Evolutionary conservation across 75 land plant species (phyloP).

Genomic region (Pinus taeda): DNA sequence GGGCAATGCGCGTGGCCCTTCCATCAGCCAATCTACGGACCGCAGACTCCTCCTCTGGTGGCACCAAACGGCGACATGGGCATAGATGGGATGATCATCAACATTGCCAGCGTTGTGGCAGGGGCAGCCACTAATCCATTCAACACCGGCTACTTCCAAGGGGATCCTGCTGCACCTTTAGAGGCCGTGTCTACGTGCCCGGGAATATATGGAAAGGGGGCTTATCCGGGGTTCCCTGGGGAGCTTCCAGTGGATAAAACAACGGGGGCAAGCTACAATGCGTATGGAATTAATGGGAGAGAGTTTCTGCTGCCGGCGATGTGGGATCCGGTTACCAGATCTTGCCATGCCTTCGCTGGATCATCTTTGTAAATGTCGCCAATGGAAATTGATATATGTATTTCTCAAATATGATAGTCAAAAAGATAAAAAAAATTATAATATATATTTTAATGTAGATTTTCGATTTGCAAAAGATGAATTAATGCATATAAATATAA

Average conservation of each 20-base stretch:
- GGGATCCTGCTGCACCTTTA: slow-evolving; percentile 45
- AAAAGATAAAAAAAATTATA: too few species aligned
- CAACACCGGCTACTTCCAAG: slow-evolving; percentile 61
- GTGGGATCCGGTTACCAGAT: slow-evolving; percentile 53
- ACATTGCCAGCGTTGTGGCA: slow-evolving; percentile 53
- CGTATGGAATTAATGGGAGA: slow-evolving; percentile 44
- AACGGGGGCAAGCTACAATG: slow-evolving; percentile 77
- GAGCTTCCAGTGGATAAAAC: slow-evolving; percentile 46
- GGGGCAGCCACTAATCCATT: slow-evolving; percentile 76
- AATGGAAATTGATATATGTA: too few species aligned
- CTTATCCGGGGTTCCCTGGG: slow-evolving; percentile 76
- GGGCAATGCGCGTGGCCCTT: slow-evolving; percentile 86
- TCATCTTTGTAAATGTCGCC: too few species aligned
- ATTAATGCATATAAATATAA: too few species aligned
- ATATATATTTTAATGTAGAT: too few species aligned
- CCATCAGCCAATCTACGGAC: slow-evolving; percentile 61
- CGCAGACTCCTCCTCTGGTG: slow-evolving; percentile 52
- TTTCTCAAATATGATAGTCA: too few species aligned
- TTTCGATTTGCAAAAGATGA: too few species aligned
- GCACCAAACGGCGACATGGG: slow-evolving; percentile 73
- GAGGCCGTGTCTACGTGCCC: slow-evolving; percentile 71
- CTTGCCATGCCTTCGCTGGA: slow-evolving; percentile 44
- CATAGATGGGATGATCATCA: slow-evolving; percentile 69
- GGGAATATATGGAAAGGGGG: slow-evolving; percentile 65
- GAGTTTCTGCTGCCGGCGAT: slow-evolving; percentile 66